A percentile compares a stretch with the other conserved stretches of the same genome.
phyloP scores from a whole-genome alignment of 371 early-diverging fungal species.

The Mortierella sp. region DNA sequence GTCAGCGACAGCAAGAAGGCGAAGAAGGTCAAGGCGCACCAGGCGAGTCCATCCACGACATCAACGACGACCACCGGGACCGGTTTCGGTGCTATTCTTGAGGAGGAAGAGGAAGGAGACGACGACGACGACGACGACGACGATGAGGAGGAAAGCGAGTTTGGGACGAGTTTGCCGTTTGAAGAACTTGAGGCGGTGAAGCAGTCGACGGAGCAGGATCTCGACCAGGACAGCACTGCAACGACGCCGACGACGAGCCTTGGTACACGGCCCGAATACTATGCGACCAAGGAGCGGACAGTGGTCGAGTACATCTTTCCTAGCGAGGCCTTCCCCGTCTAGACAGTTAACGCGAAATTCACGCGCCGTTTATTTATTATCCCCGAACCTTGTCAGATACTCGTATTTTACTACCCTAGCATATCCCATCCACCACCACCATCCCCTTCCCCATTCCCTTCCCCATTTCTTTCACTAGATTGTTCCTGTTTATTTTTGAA shows the following conservation, averaged over 20 bases:
- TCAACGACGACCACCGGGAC: neutral
- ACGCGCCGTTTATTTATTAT: too few species aligned
- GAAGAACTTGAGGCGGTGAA: conserved; percentile 40
- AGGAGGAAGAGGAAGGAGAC: conserved; percentile 41
- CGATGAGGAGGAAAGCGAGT: conserved; percentile 29
- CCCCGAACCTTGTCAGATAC: too few species aligned
- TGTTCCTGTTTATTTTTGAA: neutral
- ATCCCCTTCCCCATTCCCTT: neutral
- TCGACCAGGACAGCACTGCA: conserved; percentile 23
- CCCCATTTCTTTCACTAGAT: neutral
- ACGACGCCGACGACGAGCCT: conserved; percentile 23
- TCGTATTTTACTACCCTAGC: neutral
- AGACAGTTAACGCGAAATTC: conserved; percentile 4
- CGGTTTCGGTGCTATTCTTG: conserved; percentile 34
- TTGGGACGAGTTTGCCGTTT: conserved; percentile 27
- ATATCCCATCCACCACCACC: neutral
- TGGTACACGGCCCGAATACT: conserved; percentile 42
- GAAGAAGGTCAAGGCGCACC: neutral
- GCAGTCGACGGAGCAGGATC: conserved; percentile 21
- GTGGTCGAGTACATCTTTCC: conserved; percentile 57
- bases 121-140: conserved; percentile 27
- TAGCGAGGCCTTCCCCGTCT: conserved; percentile 33
- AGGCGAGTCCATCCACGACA: neutral
- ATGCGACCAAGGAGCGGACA: conserved; percentile 49
- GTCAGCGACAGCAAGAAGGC: neutral